These are phyloP conservation scores for Hygrophila difformis DNA, from an alignment of 257 asterid species.

Conservation along the genomic window DNA sequence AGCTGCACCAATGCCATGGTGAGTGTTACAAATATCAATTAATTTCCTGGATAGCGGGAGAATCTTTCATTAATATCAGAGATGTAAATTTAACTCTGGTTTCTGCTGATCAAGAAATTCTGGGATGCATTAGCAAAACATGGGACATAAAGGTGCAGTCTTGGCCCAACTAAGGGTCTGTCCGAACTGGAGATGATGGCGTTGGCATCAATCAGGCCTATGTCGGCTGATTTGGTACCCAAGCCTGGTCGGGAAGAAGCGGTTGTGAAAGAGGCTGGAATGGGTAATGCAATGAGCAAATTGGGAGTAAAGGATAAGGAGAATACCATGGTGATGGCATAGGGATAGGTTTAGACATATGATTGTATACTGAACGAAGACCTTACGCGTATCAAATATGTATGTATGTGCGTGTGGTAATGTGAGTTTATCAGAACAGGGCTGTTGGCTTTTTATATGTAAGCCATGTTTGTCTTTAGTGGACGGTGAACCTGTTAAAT, in stretches of 20 bases:
- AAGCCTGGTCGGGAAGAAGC: slow-evolving; percentile 16
- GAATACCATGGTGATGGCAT: slow-evolving; percentile 43
- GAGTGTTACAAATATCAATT: no score
- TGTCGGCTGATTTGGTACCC: slow-evolving; percentile 28
- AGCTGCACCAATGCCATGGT: slow-evolving; percentile 97
- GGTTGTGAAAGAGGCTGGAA: slow-evolving; percentile 18
- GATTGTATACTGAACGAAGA: slow-evolving; percentile 26
- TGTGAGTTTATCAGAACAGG: slow-evolving; percentile 24
- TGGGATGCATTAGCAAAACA: slow-evolving; percentile 76
- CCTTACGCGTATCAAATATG: no score
- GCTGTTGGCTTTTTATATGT: slow-evolving; percentile 37
- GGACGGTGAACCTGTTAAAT: slow-evolving; percentile 10
- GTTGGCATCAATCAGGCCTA: slow-evolving; percentile 46
- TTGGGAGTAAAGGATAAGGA: slow-evolving; percentile 24
- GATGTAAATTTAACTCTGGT: no score
- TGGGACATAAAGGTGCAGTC: slow-evolving; percentile 45
- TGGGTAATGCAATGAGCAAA: slow-evolving; percentile 20
- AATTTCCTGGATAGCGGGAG: no score
- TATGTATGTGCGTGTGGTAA: not conserved
- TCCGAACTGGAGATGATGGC: slow-evolving; percentile 72
- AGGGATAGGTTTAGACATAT: slow-evolving; percentile 8
- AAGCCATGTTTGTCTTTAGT: slow-evolving; percentile 32
- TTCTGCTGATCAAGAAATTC: slow-evolving; percentile 76
- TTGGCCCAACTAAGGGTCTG: slow-evolving; percentile 68
- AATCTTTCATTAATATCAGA: not conserved